These are phyloP conservation scores for Paramecium sonneborni DNA, from an alignment of 73 alveolate genomes.

Conservation along the genomic window DNA sequence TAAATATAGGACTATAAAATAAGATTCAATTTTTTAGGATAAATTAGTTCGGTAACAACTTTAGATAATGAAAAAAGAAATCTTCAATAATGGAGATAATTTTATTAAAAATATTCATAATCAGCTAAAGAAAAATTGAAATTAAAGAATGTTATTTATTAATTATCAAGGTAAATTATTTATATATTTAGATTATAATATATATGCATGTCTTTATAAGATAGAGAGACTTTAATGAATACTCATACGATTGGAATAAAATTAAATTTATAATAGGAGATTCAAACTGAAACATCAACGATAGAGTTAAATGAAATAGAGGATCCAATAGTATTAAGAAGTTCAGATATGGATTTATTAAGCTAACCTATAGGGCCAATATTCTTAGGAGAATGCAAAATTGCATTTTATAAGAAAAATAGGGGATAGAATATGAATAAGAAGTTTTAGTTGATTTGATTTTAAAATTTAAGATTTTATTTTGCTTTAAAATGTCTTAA, in stretches of 20 bases:
- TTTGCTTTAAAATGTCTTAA: background rate
- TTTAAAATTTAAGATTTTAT: constrained; percentile 45
- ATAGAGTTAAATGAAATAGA: background rate
- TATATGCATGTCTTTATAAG: background rate
- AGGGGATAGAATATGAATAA: background rate
- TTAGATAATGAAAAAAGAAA: too few species aligned
- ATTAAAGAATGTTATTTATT: background rate
- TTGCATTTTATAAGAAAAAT: background rate
- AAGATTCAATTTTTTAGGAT: too few species aligned
- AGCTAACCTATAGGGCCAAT: background rate
- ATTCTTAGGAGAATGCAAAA: background rate
- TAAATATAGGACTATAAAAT: too few species aligned
- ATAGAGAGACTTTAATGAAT: background rate
- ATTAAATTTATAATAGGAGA: background rate
- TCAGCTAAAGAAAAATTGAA: background rate
- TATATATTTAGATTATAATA: background rate
- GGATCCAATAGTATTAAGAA: background rate
- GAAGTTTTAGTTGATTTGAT: background rate
- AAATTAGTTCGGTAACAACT: too few species aligned
- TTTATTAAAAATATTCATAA: too few species aligned
- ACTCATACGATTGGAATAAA: background rate
- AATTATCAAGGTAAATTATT: background rate
- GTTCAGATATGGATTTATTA: background rate
- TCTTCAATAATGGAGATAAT: too few species aligned
- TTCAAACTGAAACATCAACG: background rate